Evolutionary conservation across 495 filamentous ascomycete species (phyloP).

Genomic region (Cercophora sp.): DNA sequence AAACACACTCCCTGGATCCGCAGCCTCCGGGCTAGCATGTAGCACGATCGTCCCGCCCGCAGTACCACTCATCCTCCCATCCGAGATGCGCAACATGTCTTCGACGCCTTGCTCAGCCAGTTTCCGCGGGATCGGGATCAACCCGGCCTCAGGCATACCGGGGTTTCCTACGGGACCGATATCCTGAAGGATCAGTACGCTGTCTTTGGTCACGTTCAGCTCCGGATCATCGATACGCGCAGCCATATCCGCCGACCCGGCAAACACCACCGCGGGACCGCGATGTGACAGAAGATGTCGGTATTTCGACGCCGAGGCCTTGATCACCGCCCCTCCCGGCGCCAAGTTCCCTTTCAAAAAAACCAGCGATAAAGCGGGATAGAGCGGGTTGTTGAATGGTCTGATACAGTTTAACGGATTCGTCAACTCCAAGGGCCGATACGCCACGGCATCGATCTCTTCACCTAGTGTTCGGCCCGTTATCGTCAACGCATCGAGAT

Average conservation of each 20-base stretch:
- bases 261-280: constrained; percentile 57
- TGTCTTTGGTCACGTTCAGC: constrained; percentile 48
- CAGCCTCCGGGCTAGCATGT: constrained; percentile 62
- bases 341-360: constrained; percentile 51
- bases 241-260: constrained; percentile 53
- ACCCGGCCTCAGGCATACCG: constrained; percentile 65
- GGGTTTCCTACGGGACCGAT: constrained; percentile 64
- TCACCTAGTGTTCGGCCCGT: constrained; percentile 57
- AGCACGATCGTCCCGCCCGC: constrained; percentile 66
- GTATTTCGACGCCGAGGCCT: constrained; percentile 60
- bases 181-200: constrained; percentile 56
- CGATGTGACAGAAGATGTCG: constrained; percentile 46
- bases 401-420: constrained; percentile 43
- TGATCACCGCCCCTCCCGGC: constrained; percentile 53
- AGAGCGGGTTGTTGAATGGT: constrained; percentile 49
- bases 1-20: constrained; percentile 51
- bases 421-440: constrained; percentile 44
- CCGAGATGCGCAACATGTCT: constrained; percentile 64
- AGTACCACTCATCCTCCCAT: constrained; percentile 66
- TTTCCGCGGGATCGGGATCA: constrained; percentile 62
- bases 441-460: constrained; percentile 44
- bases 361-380: constrained; percentile 52
- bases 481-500: constrained; percentile 54
- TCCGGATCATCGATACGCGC: constrained; percentile 53
- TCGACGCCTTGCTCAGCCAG: constrained; percentile 53